Conservation (phyloP, 2,329 filamentous ascomycete genomes). For the Fusarium musae region DNA sequence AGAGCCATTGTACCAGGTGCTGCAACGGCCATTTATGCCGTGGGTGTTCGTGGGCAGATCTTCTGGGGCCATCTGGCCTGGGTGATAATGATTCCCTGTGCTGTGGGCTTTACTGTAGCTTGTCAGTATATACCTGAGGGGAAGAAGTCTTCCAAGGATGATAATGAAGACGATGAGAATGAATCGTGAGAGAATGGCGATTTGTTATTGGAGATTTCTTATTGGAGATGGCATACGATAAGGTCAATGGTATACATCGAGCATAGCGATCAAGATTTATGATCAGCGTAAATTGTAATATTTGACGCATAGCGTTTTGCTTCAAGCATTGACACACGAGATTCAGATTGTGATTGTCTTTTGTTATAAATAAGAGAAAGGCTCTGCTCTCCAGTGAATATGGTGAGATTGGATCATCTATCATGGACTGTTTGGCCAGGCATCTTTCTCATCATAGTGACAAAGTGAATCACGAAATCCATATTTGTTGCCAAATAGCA, state of each 20-base stretch:
- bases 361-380: neutral
- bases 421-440: neutral
- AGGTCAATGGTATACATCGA: neutral
- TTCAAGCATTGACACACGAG: neutral
- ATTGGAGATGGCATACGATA: neutral
- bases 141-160: slow-evolving; percentile 25
- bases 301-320: neutral
- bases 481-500: neutral
- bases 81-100: slow-evolving; percentile 49
- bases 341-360: neutral
- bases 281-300: neutral
- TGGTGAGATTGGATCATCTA: neutral
- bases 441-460: neutral
- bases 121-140: slow-evolving; percentile 46
- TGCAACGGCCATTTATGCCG: slow-evolving; percentile 74
- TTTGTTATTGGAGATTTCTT: neutral
- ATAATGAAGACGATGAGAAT: slow-evolving; percentile 21
- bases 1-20: slow-evolving; percentile 74
- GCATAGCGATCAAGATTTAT: neutral
- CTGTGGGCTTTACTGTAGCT: slow-evolving; percentile 42
- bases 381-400: neutral
- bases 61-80: slow-evolving; percentile 66
- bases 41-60: slow-evolving; percentile 71
- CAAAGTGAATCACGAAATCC: neutral
- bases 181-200: neutral